Evolutionary conservation across 2,329 filamentous ascomycete genomes (phyloP).

Genomic region (Ophiostoma piceae): DNA sequence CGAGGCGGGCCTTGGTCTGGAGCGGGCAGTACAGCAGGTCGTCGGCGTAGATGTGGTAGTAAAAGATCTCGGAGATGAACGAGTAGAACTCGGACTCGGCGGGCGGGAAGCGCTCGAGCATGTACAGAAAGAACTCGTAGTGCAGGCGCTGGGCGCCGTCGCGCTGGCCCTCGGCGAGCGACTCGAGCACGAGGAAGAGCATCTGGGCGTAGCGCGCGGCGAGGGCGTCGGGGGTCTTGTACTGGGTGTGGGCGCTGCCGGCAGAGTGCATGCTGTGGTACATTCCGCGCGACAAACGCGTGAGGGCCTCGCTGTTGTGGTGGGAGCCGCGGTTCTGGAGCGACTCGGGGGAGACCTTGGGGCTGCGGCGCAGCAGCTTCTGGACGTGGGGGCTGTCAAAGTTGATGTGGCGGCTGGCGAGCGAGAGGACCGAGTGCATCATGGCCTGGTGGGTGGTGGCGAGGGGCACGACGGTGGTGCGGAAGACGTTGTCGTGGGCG

Average conservation of each 20-base stretch:
- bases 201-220: constrained; percentile 53
- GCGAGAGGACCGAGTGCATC: constrained; percentile 84
- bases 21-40: constrained; percentile 51
- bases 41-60: constrained; percentile 70
- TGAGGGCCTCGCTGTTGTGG: constrained; percentile 52
- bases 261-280: constrained; percentile 30
- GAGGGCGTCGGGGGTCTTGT: constrained; percentile 39
- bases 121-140: constrained; percentile 66
- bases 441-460: constrained; percentile 72
- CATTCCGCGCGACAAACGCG: not conserved
- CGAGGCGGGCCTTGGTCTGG: constrained; percentile 35
- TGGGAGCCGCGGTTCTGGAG: constrained; percentile 49
- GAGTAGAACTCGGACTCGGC: constrained; percentile 59
- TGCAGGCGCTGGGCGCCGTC: constrained; percentile 72
- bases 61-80: constrained; percentile 72
- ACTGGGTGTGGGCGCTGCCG: constrained; percentile 22
- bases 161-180: constrained; percentile 51
- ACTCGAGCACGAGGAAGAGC: constrained; percentile 56
- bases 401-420: constrained; percentile 73
- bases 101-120: constrained; percentile 60
- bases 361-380: constrained; percentile 48
- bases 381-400: constrained; percentile 52
- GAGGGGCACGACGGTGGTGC: constrained; percentile 75
- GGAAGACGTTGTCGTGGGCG: constrained; percentile 78
- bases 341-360: constrained; percentile 42